These are phyloP conservation scores for Euphorbia celastroides DNA, from an alignment of 441 rosid genomes.

Conservation along the genomic window DNA sequence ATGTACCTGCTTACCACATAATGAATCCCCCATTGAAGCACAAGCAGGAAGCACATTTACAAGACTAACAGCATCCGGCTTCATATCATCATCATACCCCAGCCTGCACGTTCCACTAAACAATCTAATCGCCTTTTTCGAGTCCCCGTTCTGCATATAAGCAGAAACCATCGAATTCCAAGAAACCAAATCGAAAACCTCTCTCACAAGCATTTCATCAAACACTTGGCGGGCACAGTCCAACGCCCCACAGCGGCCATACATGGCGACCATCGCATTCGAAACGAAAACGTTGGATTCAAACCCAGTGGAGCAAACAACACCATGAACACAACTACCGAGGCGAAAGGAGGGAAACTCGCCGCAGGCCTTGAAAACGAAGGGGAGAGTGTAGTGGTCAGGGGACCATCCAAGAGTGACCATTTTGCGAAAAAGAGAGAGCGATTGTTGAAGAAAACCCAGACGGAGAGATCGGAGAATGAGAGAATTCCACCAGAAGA, in stretches of 20 bases:
- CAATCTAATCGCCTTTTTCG: conserved; percentile 36
- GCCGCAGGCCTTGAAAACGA: conserved; percentile 75
- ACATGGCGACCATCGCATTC: conserved; percentile 65
- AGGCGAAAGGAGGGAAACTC: conserved; percentile 30
- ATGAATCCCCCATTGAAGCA: conserved; percentile 43
- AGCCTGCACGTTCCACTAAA: conserved; percentile 42
- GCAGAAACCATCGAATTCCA: conserved; percentile 78
- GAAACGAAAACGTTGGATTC: conserved; percentile 62
- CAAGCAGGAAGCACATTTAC: conserved; percentile 70
- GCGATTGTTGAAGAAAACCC: conserved; percentile 29
- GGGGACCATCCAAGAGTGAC: conserved; percentile 55
- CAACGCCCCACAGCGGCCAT: conserved; percentile 49
- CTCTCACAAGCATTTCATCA: conserved; percentile 47
- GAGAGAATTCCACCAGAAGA: conserved; percentile 72
- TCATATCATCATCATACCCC: conserved; percentile 24
- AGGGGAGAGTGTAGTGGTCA: conserved; percentile 74
- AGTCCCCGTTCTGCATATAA: conserved; percentile 46
- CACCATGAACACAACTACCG: conserved; percentile 54
- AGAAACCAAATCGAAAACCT: conserved; percentile 58
- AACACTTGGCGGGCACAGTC: conserved; percentile 57
- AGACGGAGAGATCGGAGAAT: conserved; percentile 41
- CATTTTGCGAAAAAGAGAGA: conserved; percentile 44
- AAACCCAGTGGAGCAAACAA: conserved; percentile 41
- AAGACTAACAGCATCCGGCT: conserved; percentile 58
- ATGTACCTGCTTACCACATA: conserved; percentile 57